These are phyloP conservation scores for Wickerhamiella infanticola DNA, from an alignment of 1,139 yeast species.

Conservation along the genomic window DNA sequence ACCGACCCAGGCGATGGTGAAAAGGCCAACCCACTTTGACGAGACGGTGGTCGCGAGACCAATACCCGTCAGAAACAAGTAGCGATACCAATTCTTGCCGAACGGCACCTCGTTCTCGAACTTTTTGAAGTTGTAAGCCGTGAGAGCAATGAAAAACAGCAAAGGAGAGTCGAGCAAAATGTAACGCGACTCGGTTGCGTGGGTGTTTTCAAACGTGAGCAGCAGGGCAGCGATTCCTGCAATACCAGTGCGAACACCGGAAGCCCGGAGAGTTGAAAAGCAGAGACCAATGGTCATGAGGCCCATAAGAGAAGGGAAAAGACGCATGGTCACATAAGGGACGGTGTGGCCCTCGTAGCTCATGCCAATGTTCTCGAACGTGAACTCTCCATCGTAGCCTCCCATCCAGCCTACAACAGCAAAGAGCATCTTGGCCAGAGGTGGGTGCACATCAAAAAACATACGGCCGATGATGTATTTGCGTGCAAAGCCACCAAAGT, in stretches of 20 bases:
- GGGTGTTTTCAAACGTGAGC: conserved; percentile 70
- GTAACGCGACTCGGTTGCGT: conserved; percentile 77
- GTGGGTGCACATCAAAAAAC: conserved; percentile 93
- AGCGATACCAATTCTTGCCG: conserved; percentile 50
- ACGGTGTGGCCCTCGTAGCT: conserved; percentile 26
- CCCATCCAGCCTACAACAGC: conserved; percentile 61
- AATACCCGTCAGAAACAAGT: conserved; percentile 58
- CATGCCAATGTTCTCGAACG: conserved; percentile 56
- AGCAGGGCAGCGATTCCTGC: conserved; percentile 53
- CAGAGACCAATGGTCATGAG: conserved; percentile 59
- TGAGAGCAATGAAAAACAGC: conserved; percentile 76
- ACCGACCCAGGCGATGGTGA: conserved; percentile 91
- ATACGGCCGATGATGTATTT: conserved; percentile 49
- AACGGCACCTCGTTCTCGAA: conserved; percentile 72
- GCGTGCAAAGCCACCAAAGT: conserved; percentile 54
- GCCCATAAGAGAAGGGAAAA: conserved; percentile 72
- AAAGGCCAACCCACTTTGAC: conserved; percentile 94
- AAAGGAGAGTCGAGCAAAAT: conserved; percentile 85
- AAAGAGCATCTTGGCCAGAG: conserved; percentile 75
- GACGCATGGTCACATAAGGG: conserved; percentile 75
- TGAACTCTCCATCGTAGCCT: conserved; percentile 66
- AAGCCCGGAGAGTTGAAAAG: conserved; percentile 68
- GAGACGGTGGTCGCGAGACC: conserved; percentile 78
- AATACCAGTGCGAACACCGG: conserved; percentile 72
- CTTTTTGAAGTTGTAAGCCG: conserved; percentile 66